Evolutionary conservation across 2,329 filamentous ascomycete genomes (phyloP), one percentile per base, ranked within the genome.

Genomic region (Xylaria sp.): DNA sequence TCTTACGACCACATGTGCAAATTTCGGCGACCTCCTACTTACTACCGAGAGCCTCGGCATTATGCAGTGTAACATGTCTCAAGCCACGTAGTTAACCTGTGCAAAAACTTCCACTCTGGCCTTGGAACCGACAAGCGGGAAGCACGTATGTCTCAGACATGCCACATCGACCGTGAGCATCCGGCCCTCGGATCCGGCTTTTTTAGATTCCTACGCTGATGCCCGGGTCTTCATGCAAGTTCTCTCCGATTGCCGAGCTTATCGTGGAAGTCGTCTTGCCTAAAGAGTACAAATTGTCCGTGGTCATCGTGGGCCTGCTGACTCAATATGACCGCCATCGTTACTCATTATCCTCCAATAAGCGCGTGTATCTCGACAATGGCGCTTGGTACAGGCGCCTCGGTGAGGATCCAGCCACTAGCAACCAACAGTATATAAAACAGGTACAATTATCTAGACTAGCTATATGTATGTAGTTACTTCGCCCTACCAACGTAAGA

Each of bases 121-220:
- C 60, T 67, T 58, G 53, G 37, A 58, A 66, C 51, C 50, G 25
- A n/a, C 21, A 23, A 57, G 42, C 37, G 44, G 60, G 50, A 50
- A 27, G 58, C 58, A 72, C 73, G 71, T 68, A 71, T 75, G 72
- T 75, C 73, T 74, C 27, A 73, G 73, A 74, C 69, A 75, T 69
- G 59, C 58, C 40, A 60, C 65, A 70, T 74, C 65, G 65, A 59
- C 69, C 65, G 40, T 63, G 50, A 68, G 50, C 37, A 63, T 29
- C 59, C 55, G 63, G 27, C 5, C 50, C 27, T 53, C 27, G 50
- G 16, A 32, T 53, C 37, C 35, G 35, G 21, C 35, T n/a, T 18
- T 18, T 13, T 18, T 48, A 16, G n/a, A 53, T 23, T 35, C 8
- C 10, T 35, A 35, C 10, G 32, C 32, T 35, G 10, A n/a, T 44